These are phyloP conservation scores for Neurospora sp. DNA, from an alignment of 495 filamentous ascomycete species.

Conservation along the genomic window DNA sequence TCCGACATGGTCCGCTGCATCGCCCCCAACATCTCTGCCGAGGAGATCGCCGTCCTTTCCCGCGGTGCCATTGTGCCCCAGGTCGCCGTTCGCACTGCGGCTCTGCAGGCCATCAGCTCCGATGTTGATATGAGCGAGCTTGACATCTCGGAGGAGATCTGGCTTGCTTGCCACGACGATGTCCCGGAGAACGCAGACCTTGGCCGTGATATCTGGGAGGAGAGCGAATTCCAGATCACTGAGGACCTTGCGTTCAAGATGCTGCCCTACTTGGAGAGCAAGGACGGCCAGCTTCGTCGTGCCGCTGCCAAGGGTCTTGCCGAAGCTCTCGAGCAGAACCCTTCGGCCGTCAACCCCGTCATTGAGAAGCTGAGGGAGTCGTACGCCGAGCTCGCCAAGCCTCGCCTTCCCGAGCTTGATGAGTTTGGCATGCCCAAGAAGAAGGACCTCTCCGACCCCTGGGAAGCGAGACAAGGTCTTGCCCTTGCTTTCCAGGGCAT, in stretches of 20 bases:
- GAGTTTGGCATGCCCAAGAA: slow-evolving; percentile 90
- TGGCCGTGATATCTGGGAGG: slow-evolving; percentile 84
- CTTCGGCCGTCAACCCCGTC: slow-evolving; percentile 33
- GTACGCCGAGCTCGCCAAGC: slow-evolving; percentile 71
- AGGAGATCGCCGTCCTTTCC: slow-evolving; percentile 63
- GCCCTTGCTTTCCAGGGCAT: slow-evolving; percentile 79
- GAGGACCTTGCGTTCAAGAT: slow-evolving; percentile 53
- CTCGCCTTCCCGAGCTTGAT: slow-evolving; percentile 70
- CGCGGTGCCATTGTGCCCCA: slow-evolving; percentile 69
- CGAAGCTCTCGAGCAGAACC: slow-evolving; percentile 52
- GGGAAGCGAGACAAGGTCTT: slow-evolving; percentile 81
- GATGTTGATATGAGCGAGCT: slow-evolving; percentile 85
- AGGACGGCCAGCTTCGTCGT: slow-evolving; percentile 68
- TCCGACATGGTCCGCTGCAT: slow-evolving; percentile 72
- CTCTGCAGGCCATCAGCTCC: slow-evolving; percentile 80
- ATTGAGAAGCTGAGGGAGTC: slow-evolving; percentile 52
- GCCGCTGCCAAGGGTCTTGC: slow-evolving; percentile 78
- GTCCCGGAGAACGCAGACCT: slow-evolving; percentile 79
- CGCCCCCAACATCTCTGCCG: slow-evolving; percentile 56
- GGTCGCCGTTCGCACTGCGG: slow-evolving; percentile 67
- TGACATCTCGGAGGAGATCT: slow-evolving; percentile 79
- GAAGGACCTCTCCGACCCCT: slow-evolving; percentile 71
- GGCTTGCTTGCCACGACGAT: slow-evolving; percentile 86
- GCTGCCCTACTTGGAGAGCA: slow-evolving; percentile 67
- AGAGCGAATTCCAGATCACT: slow-evolving; percentile 66